Conservation (phyloP, 441 rosid genomes). For the Gossypium trilobum region DNA sequence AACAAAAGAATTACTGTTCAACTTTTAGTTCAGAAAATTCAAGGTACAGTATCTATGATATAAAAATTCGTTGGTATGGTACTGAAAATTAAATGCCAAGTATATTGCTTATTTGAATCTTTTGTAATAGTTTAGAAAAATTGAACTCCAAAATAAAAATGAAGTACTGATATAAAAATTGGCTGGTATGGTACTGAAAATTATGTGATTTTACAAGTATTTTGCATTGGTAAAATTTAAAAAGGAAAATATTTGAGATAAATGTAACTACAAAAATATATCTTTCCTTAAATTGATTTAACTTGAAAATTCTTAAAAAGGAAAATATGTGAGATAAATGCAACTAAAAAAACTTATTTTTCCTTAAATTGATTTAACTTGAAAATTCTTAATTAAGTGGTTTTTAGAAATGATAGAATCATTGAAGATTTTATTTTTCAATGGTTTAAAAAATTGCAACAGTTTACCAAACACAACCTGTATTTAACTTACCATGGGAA, state of each 20-base stretch:
- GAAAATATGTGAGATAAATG: background rate
- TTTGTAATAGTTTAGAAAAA: background rate
- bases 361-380: background rate
- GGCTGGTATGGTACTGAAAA: background rate
- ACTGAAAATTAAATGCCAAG: background rate
- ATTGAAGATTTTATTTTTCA: background rate
- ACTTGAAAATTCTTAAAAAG: too few relatives aligned
- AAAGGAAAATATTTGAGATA: background rate
- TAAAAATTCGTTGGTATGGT: background rate
- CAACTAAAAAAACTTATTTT: background rate
- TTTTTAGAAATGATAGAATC: background rate
- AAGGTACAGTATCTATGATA: background rate
- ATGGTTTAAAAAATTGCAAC: background rate
- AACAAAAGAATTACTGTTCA: background rate
- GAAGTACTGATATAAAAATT: background rate
- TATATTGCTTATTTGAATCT: background rate
- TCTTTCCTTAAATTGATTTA: background rate
- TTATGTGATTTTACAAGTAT: background rate
- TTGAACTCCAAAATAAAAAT: background rate
- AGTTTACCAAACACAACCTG: background rate
- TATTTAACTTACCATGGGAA: conserved; percentile 64
- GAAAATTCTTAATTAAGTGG: background rate
- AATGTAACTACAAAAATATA: background rate
- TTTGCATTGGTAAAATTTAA: background rate
- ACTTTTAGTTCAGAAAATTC: background rate